Conservation (phyloP, 2,329 filamentous ascomycete genomes). For the Colletotrichum liriopes region DNA sequence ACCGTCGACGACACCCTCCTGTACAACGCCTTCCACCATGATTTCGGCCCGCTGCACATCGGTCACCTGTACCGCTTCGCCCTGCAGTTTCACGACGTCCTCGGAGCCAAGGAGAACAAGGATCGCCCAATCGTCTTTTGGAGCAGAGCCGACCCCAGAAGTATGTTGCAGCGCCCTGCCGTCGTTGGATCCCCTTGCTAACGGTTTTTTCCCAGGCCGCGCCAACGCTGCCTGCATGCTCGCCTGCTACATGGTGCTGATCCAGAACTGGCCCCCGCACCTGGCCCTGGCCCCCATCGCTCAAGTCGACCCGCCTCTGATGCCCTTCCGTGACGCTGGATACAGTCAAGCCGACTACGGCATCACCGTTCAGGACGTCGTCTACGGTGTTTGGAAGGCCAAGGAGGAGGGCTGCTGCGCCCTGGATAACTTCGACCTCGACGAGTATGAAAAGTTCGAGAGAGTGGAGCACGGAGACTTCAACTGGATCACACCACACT, state of each 20-base stretch:
- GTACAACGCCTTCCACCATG: conserved; percentile 98
- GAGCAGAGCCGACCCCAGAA: conserved; percentile 92
- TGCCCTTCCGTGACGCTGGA: conserved; percentile 98
- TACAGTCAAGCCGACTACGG: conserved; percentile 99
- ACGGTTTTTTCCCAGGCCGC: conserved; percentile 71
- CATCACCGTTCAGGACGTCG: conserved; percentile 95
- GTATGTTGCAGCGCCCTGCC: conserved; percentile 65
- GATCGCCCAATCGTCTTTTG: conserved; percentile 94
- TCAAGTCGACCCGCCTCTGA: conserved; percentile 95
- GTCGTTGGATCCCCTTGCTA: conserved; percentile 46
- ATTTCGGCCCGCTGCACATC: conserved; percentile 98
- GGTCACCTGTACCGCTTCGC: conserved; percentile 98
- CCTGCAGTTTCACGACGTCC: conserved; percentile 93
- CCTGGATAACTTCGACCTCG: conserved; percentile 93
- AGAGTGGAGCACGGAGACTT: conserved; percentile 98
- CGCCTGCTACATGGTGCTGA: conserved; percentile 98
- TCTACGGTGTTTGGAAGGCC: conserved; percentile 98
- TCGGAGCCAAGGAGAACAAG: conserved; percentile 92
- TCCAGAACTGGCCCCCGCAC: conserved; percentile 98
- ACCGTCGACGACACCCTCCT: conserved; percentile 92
- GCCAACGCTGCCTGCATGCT: conserved; percentile 95
- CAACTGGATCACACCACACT: conserved; percentile 98
- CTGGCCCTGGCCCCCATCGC: conserved; percentile 95
- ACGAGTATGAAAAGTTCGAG: conserved; percentile 97
- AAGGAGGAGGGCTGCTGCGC: conserved; percentile 96